Conservation (phyloP, 305 asterid genomes). For the Fraxinus platypoda region DNA sequence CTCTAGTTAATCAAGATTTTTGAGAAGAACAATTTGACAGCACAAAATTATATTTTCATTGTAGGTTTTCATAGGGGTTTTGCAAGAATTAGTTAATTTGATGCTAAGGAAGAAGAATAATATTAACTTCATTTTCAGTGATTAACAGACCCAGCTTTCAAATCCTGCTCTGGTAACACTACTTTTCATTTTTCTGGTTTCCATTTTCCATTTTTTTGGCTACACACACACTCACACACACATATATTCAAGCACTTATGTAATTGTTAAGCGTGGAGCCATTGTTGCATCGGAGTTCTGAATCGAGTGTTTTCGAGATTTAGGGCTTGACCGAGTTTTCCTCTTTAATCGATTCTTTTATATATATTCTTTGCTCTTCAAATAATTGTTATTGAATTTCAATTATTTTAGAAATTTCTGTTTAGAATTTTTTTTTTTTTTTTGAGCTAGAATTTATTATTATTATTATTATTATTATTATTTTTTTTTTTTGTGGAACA, state of each 20-base stretch:
- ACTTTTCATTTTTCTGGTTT: neutral
- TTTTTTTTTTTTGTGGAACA: neutral
- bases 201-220: slow-evolving; percentile 12
- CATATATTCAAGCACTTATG: slow-evolving; percentile 2
- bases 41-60: neutral
- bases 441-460: neutral
- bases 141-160: slow-evolving; percentile 28
- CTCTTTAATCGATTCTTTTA: neutral
- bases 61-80: slow-evolving; percentile 21
- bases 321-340: slow-evolving; percentile 37
- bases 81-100: neutral
- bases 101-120: slow-evolving; percentile 19
- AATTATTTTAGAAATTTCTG: neutral
- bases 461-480: too few species aligned
- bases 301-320: slow-evolving; percentile 21
- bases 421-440: neutral
- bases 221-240: too few species aligned
- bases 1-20: slow-evolving; percentile 28
- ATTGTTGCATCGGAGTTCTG: slow-evolving; percentile 1
- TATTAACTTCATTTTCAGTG: slow-evolving; percentile 26
- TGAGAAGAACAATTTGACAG: slow-evolving; percentile 25
- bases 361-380: neutral
- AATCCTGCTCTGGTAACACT: slow-evolving; percentile 32
- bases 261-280: neutral
- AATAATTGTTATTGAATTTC: neutral